Conservation (phyloP, 1,284 basidiomycete genomes). For the Marasmius fiardii region DNA sequence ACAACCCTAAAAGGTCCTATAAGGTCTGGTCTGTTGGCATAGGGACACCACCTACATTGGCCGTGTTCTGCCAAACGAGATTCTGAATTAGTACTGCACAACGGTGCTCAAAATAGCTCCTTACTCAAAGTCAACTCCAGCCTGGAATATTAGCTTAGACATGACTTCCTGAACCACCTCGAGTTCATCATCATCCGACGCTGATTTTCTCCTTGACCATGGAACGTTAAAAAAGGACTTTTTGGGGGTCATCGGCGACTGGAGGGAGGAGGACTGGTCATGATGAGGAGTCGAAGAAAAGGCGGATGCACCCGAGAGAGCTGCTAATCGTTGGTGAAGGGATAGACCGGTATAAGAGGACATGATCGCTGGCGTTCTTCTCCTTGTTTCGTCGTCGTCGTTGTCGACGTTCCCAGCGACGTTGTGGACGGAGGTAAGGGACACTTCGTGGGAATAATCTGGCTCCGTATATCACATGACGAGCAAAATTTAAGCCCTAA, state of each 20-base stretch:
- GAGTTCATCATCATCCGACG: constrained; percentile 27
- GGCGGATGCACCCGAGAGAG: constrained; percentile 48
- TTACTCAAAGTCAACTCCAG: constrained; percentile 86
- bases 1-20: constrained; percentile 58
- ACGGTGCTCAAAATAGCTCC: constrained; percentile 20
- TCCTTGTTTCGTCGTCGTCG: too few species aligned
- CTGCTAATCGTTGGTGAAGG: constrained; percentile 58
- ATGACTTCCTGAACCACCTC: constrained; percentile 64
- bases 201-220: constrained; percentile 31
- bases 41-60: constrained; percentile 62
- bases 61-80: constrained; percentile 53
- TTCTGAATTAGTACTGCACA: neutral
- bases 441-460: too few species aligned
- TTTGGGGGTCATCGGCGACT: constrained; percentile 21
- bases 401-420: too few species aligned
- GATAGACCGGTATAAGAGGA: constrained; percentile 23
- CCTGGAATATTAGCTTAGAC: constrained; percentile 75
- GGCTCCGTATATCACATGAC: too few species aligned
- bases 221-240: constrained; percentile 36
- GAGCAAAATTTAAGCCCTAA: too few species aligned
- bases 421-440: too few species aligned
- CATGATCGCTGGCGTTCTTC: neutral
- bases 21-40: neutral
- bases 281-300: constrained; percentile 41
- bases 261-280: constrained; percentile 22